Evolutionary conservation across 2,329 filamentous ascomycete species (phyloP), one percentile per base, ranked within the genome.

Genomic region (Fusarium transvaalense): DNA sequence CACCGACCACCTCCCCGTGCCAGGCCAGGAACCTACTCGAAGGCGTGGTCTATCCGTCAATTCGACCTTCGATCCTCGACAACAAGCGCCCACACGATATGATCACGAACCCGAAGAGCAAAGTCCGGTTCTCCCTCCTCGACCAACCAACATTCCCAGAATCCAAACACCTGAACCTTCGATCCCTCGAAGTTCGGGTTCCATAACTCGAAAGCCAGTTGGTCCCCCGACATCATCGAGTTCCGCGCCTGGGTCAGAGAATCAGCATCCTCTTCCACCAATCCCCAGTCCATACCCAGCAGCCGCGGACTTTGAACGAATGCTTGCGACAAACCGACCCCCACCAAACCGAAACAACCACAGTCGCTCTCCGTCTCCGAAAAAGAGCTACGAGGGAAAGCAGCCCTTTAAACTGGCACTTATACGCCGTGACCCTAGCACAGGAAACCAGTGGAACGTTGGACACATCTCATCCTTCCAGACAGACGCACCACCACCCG

Each of bases 381-480:
- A 66, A 25, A 81, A 79, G 53, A 74, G 68, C 46, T 76, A 69
- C 35, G 71, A 71, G 3, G 70, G 73, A 51, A 77, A 80, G 46
- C 77, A 78, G 0, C 82, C 85, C 0, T 88, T 88, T 66, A 84
- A 82, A 3, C 78, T 89, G 15, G 90, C 88, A 0, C 78, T 94
- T 15, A 93, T 94, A 71, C 89, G 92, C n/a, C 87, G 91, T 67
- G 90, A 94, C 75, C 90, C 90, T 2, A 83, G 85, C 23, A 87
- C 89, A 10, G 88, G 88, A 10, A 84, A 83, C 56, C 92, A 94
- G 76, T 93, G 91, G 91, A 94, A 94, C 74, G 85, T 94, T 14
- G 92, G 89, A 23, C 88, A 84, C 56, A 84, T 93, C 48, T 85
- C 84, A 3, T 88, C 85, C 0, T 83, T 83, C 61, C 84, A 87